Base-by-base conservation (phyloP, 2,329 filamentous ascomycete genomes). In the Penicillium janthinellum region DNA sequence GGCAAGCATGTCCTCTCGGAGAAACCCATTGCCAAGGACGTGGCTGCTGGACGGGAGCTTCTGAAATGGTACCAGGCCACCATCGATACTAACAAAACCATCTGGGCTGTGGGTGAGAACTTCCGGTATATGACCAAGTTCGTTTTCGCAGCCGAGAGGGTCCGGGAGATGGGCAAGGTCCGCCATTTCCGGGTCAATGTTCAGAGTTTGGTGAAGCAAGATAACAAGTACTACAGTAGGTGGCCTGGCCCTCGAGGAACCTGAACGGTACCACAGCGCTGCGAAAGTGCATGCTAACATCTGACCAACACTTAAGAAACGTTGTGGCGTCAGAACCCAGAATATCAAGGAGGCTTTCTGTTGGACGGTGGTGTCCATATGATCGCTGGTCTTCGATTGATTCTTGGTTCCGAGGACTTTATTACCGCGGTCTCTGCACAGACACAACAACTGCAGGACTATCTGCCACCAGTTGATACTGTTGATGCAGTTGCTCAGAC, bases 331-430 rank as follows among this genome's bases (percentile, higher is more conserved):
- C 85, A 85, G 69, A 77, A 67, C 15, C 84, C 84, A 0, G 77
- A 78, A 35, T 81, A 86, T 65, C 84, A 86, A 67, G 85, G 84
- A 20, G 85, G 85, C 0, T 86, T 86, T 61, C 64, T 87, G 48
- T 77, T 87, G 1, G 85, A 87, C 59, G 84, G 82, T 3, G 84
- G 85, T 2, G 81, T 87, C 15, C 85, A 87, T 64, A 82, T 82
- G 59, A 71, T 83, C 35, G 84, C 84, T 28, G 83, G 74, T 2
- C 76, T 83, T 39, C 75, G 85, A 22, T 63, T 83, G 42, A 67
- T 86, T 57, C 71, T 86, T 4, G 75, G 81, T 42, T 59, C 72
- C 1, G 69, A 77, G 5, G 78, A 81, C 47, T 75, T 77, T 1
- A 70, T 80, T 39, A 73, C 77, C 3, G 74, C 71, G 22, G 67